Evolutionary conservation across 129 eudicot genomes (phyloP).

Genomic region (Arctium minus): DNA sequence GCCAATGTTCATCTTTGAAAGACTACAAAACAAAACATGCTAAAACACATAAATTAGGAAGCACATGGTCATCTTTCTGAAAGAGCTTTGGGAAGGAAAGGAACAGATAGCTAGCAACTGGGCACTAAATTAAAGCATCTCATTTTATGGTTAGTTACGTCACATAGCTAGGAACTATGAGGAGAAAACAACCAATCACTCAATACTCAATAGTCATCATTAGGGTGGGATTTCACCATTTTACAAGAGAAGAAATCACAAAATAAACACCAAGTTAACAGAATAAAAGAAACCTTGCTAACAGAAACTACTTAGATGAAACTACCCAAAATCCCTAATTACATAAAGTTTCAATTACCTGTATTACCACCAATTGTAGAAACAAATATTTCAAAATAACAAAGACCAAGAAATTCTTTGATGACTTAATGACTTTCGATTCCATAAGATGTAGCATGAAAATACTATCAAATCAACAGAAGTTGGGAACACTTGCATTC

Average conservation of each 20-base stretch:
- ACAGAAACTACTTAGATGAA: not conserved
- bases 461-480: not conserved
- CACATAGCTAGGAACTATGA: not conserved
- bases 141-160: not conserved
- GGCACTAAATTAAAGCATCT: constrained; percentile 2
- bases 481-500: not conserved
- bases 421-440: not conserved
- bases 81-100: not conserved
- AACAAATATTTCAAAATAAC: not conserved
- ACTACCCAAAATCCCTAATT: not conserved
- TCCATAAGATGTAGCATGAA: not conserved
- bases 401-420: not conserved
- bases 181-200: not conserved
- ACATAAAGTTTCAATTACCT: not conserved
- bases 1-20: not conserved
- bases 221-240: not conserved
- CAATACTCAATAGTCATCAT: not conserved
- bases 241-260: not conserved
- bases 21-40: not conserved
- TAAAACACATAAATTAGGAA: not conserved
- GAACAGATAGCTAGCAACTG: not conserved
- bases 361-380: not conserved
- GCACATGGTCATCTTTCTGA: not conserved
- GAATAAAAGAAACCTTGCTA: not conserved
- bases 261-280: constrained; percentile 2